Base-by-base conservation (phyloP, 805 yeast genomes). In the Metschnikowia gelsemii region DNA sequence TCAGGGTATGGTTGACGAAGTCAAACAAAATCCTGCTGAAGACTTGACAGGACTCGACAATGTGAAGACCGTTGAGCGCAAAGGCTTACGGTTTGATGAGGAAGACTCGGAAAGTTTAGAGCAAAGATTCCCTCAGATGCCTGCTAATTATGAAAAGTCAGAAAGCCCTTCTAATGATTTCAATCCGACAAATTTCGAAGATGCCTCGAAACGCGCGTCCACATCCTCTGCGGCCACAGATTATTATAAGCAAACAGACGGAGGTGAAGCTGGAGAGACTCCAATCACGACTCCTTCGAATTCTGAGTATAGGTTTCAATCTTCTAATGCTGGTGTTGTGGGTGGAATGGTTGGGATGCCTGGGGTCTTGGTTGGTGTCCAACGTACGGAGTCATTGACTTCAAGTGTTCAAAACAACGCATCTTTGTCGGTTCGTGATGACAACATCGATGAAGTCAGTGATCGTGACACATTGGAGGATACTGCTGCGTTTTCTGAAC, bases 401-500 rank as follows among this genome's bases (percentile, higher is more conserved):
- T 88, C 96, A 0, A 86, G 96, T 32, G 95, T 89, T 24, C 91
- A 85, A 54, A 90, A 90, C 64, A 89, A 91, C 60, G 88, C 97
- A 2, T 90, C 97, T 0, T 78, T 80, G 63, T 86, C 96, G 17
- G 95, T 88, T 6, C 80, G 96, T 46, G 96, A 86, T 48, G 96
- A 70, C 46, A 70, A 70, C 42, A 64, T 70, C 31, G 75, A 68
- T 16, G 70, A 64, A 20, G 58, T 66, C 5, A 69, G 74, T 43
- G 74, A 70, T 38, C 64, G 70, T 33, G 75, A 66, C 11, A 66
- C 73, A 3, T 50, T 68, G 48, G 72, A 39, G 6, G 50, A 49
- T 8, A 38, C 32, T 17, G 36, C 39, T 5, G 38, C 40, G 2
- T 40, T 40, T 29, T 35, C 46, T 7, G 46, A 40, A 12, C 42